Evolutionary conservation across 2,329 filamentous ascomycete species (phyloP), one percentile per base, ranked within the genome.

Genomic region (Fusarium zealandicum): DNA sequence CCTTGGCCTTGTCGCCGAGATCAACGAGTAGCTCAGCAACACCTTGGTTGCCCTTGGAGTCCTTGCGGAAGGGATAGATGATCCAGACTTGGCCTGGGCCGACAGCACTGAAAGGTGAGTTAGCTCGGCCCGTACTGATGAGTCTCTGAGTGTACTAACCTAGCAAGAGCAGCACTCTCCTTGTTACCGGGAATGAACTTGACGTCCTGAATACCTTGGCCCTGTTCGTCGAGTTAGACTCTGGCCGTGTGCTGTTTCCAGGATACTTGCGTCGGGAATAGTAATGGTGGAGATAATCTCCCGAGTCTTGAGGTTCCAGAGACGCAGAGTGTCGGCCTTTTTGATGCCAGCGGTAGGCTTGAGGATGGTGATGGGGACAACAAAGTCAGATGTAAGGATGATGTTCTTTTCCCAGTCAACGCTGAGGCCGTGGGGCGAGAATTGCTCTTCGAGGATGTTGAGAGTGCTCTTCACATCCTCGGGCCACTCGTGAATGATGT

Each of bases 131-230:
- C 7, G 20, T 5, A 22, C 2, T 13, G 13, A 13, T 18, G 31
- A 5, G 10, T 2, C 11, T 1, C 11, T 10, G 5, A 2, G 6
- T 2, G 4, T 56, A 63, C 69, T 64, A 50, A 70, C 69, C 83
- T 85, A 8, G 84, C 83, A 18, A 87, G 73, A 10, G 83, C 84
- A 27, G 83, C 84, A 28, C 74, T 75, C 57, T 87, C 83, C 6
- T 73, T 66, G 74, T 87, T 82, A 8, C 81, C 80, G 1, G 84
- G 84, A 57, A 87, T 87, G 72, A 86, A 86, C 70, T 87, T 87
- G 65, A 87, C 81, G 58, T 87, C 84, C 64, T 87, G 83, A 43
- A 87, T 86, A 55, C 84, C 84, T 33, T 77, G 76, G 30, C 82
- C 82, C 72, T 76, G n/a, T 25, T 7, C 13, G 5, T 32, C 12